phyloP scores from a whole-genome alignment of 257 asterid species.

The Plantago elongata region DNA sequence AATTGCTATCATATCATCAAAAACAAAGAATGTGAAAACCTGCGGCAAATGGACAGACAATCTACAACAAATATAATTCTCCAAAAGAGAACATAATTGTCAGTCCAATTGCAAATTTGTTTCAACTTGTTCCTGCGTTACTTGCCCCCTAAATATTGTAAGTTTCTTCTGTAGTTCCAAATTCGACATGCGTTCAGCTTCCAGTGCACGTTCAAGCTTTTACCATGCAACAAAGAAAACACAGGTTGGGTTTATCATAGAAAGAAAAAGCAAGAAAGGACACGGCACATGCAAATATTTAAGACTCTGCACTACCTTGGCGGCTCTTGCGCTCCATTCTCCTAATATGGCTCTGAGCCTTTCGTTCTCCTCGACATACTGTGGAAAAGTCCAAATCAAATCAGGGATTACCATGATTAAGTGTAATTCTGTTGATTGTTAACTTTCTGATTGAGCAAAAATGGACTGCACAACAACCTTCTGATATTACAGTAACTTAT shows the following conservation, averaged over 20 bases:
- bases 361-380: slow-evolving; percentile 96
- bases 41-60: slow-evolving; percentile 15
- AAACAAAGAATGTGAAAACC: slow-evolving; percentile 17
- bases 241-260: slow-evolving; percentile 17
- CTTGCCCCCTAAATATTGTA: slow-evolving; percentile 35
- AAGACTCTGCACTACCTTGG: slow-evolving; percentile 50
- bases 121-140: slow-evolving; percentile 38
- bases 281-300: background rate
- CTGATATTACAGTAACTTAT: no score
- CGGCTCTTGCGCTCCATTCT: slow-evolving; percentile 97
- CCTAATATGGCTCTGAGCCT: slow-evolving; percentile 92
- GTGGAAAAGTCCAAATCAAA: slow-evolving; percentile 25
- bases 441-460: no score
- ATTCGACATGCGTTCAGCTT: slow-evolving; percentile 63
- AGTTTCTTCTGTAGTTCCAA: slow-evolving; percentile 82
- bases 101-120: slow-evolving; percentile 26
- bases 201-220: slow-evolving; percentile 96
- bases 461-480: no score
- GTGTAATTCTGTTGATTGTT: no score
- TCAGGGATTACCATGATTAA: background rate
- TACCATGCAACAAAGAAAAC: slow-evolving; percentile 21
- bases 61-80: slow-evolving; percentile 6
- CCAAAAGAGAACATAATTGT: slow-evolving; percentile 10
- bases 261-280: background rate
- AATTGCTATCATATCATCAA: slow-evolving; percentile 2